Evolutionary conservation across 306 rosid species (phyloP).

Genomic region (Rubus idaeus): DNA sequence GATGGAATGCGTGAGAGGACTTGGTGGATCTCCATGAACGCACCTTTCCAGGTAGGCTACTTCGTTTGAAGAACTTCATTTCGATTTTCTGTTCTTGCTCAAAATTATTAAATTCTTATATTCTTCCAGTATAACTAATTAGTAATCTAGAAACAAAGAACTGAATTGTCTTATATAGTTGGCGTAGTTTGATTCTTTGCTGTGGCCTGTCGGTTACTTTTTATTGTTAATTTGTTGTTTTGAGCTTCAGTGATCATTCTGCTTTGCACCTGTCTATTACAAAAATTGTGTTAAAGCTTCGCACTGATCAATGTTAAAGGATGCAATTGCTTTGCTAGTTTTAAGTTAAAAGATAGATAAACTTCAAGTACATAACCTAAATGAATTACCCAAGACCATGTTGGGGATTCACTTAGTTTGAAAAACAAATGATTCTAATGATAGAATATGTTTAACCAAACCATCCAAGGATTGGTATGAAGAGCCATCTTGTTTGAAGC

Average conservation of each 20-base stretch:
- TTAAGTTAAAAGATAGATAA: neutral
- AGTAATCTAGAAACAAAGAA: too few relatives aligned
- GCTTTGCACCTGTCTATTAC: neutral
- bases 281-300: neutral
- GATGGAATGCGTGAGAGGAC: neutral
- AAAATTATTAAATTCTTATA: neutral
- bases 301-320: neutral
- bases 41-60: neutral
- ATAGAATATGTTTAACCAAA: conserved; percentile 28
- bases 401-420: neutral
- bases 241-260: too few relatives aligned
- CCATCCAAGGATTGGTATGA: conserved; percentile 25
- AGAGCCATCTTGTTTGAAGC: conserved; percentile 30
- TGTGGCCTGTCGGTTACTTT: too few relatives aligned
- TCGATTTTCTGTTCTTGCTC: neutral
- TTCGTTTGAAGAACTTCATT: neutral
- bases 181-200: too few relatives aligned
- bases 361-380: neutral
- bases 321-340: neutral
- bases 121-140: too few relatives aligned
- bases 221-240: too few relatives aligned
- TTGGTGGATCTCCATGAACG: neutral
- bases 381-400: neutral
- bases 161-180: neutral
- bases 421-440: conserved; percentile 16